These are phyloP conservation scores for Lophiotrema nucula DNA, from an alignment of 495 filamentous ascomycete genomes.

Conservation along the genomic window DNA sequence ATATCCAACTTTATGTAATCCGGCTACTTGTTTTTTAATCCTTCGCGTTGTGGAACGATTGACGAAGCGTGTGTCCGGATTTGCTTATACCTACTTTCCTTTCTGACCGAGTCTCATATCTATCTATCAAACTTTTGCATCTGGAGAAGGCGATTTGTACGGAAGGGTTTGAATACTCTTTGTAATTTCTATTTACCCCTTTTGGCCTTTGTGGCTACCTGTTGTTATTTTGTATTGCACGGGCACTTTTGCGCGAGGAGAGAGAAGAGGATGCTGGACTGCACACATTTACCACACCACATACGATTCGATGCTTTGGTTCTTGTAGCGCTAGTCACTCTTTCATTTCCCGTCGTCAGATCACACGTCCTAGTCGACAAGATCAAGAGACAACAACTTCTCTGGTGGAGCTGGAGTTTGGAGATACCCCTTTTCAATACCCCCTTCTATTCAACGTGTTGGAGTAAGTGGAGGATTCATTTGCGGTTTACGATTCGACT, in stretches of 20 bases:
- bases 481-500: too few species aligned
- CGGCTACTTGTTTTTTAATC: too few species aligned
- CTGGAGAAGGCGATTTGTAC: too few species aligned
- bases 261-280: not conserved
- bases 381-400: conserved; percentile 18
- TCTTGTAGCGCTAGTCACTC: too few species aligned
- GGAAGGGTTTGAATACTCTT: conserved; percentile 14
- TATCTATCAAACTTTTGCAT: not conserved
- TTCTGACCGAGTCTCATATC: too few species aligned
- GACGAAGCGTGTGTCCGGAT: conserved; percentile 1
- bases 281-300: not conserved
- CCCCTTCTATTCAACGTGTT: conserved; percentile 5
- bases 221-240: too few species aligned
- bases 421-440: conserved; percentile 31
- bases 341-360: too few species aligned
- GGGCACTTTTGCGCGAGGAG: too few species aligned
- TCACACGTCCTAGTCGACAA: not conserved
- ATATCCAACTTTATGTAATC: too few species aligned
- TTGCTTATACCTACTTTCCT: conserved; percentile 20
- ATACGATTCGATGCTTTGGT: not conserved
- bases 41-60: conserved; percentile 3
- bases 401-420: conserved; percentile 36
- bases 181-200: conserved; percentile 16
- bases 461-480: not conserved
- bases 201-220: too few species aligned